phyloP scores from a whole-genome alignment of 116 monocot genomes.

The Cymodocea nodosa region DNA sequence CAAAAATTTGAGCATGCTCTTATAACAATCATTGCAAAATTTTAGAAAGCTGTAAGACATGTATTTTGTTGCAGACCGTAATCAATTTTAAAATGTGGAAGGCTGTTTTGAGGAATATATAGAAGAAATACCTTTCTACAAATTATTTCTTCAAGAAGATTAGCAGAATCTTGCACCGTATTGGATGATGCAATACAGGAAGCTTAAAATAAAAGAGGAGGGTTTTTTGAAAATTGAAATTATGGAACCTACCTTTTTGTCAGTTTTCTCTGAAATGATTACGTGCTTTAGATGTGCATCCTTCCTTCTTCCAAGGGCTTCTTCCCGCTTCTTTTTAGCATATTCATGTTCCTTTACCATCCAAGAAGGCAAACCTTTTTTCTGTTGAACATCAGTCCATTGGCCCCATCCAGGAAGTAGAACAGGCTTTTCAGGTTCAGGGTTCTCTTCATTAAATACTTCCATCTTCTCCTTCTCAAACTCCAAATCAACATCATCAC shows the following conservation, averaged over 20 bases:
- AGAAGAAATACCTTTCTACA: too few species aligned
- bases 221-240: not conserved
- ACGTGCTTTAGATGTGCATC: conserved; percentile 89
- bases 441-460: conserved; percentile 69
- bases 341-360: conserved; percentile 77
- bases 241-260: conserved; percentile 54
- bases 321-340: conserved; percentile 77
- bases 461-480: conserved; percentile 86
- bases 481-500: conserved; percentile 78
- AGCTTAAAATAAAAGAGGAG: too few species aligned
- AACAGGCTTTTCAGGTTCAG: conserved; percentile 88
- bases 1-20: too few species aligned
- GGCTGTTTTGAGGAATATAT: too few species aligned
- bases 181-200: too few species aligned
- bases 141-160: too few species aligned
- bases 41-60: too few species aligned
- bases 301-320: conserved; percentile 75
- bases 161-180: too few species aligned
- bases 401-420: conserved; percentile 95
- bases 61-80: too few species aligned
- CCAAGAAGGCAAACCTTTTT: conserved; percentile 76
- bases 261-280: conserved; percentile 76
- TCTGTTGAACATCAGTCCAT: conserved; percentile 79
- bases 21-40: too few species aligned
- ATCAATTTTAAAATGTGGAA: too few species aligned